Percentiles rank a stretch among this genome's conserved stretches.
Evolutionary conservation across 2,329 filamentous ascomycete species (phyloP).

Genomic region (Cladorrhinum sp.): DNA sequence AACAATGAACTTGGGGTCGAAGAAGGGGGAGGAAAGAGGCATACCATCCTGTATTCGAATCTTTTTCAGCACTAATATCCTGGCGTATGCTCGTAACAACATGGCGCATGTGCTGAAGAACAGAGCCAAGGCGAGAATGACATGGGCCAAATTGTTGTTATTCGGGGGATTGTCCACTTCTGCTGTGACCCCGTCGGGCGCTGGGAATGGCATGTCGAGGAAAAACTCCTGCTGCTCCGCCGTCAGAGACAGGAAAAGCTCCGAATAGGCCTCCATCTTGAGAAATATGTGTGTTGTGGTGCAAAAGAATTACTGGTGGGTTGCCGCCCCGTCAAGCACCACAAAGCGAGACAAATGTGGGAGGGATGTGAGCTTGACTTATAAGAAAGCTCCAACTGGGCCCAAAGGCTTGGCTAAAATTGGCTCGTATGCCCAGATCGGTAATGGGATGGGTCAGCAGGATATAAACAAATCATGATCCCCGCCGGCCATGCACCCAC

Average conservation of each 20-base stretch:
- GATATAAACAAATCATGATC: too few relatives aligned
- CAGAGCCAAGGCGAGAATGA: not conserved
- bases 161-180: not conserved
- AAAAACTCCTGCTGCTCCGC: not conserved
- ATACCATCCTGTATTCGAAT: not conserved
- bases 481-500: too few relatives aligned
- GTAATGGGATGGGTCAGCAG: too few relatives aligned
- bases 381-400: too few relatives aligned
- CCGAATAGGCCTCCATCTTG: not conserved
- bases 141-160: not conserved
- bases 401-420: too few relatives aligned
- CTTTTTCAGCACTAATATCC: not conserved
- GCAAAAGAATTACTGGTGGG: too few relatives aligned
- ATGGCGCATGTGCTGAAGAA: not conserved
- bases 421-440: too few relatives aligned
- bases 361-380: too few relatives aligned
- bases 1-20: too few relatives aligned
- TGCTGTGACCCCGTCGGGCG: not conserved
- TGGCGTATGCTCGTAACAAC: not conserved
- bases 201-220: not conserved
- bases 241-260: not conserved
- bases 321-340: too few relatives aligned
- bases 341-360: too few relatives aligned
- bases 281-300: not conserved
- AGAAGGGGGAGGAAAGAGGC: not conserved